Conservation (phyloP, 768 basidiomycete genomes). For the Boletellus sp. region DNA sequence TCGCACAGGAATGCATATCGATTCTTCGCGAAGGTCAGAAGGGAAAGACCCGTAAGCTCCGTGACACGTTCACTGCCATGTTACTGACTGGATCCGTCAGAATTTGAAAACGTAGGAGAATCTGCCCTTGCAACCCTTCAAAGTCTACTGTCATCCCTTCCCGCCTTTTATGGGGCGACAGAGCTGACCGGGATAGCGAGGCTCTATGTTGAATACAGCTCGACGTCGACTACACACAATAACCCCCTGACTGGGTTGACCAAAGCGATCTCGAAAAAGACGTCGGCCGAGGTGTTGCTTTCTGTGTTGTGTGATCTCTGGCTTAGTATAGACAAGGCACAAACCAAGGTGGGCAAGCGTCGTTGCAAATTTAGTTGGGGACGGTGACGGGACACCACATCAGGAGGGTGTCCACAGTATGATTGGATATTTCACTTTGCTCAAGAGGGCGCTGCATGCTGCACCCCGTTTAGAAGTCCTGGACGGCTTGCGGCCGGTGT, state of each 20-base stretch:
- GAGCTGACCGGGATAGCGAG: conserved; percentile 57
- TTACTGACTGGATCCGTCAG: conserved; percentile 19
- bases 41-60: conserved; percentile 33
- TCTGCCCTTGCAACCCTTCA: conserved; percentile 51
- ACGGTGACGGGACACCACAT: neutral
- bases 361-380: neutral
- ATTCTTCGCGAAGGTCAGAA: conserved; percentile 42
- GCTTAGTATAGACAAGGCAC: conserved; percentile 36
- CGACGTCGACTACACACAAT: conserved; percentile 6
- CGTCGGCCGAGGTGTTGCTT: conserved; percentile 63
- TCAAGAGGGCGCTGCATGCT: conserved; percentile 61
- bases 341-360: conserved; percentile 34
- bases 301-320: conserved; percentile 61
- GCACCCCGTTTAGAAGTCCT: conserved; percentile 62
- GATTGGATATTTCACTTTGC: conserved; percentile 58
- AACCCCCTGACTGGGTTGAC: conserved; percentile 42
- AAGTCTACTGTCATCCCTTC: conserved; percentile 68
- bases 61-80: neutral
- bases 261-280: conserved; percentile 66
- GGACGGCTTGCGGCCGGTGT: conserved; percentile 61
- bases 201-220: conserved; percentile 50
- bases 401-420: conserved; percentile 27
- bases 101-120: conserved; percentile 28
- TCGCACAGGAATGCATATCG: conserved; percentile 55
- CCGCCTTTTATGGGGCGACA: conserved; percentile 71